Evolutionary conservation across 2,329 filamentous ascomycete species (phyloP).

Genomic region (Trematosphaeria pertusa): DNA sequence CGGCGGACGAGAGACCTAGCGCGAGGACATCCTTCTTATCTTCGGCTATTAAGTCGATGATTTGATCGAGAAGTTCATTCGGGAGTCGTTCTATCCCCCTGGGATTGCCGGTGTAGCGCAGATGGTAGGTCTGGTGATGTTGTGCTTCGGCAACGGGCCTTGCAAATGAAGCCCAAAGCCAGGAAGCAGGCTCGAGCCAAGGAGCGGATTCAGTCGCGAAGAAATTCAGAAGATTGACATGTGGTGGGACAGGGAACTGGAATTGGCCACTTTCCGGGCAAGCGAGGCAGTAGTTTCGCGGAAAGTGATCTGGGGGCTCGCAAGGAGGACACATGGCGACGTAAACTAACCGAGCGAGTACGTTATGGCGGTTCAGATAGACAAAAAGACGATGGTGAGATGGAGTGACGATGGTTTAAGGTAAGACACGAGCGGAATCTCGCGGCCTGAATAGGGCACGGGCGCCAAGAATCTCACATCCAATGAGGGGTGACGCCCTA

Average conservation of each 20-base stretch:
- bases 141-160: conserved; percentile 1
- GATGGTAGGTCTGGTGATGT: conserved; percentile 1
- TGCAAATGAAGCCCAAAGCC: conserved; percentile 10
- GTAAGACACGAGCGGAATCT: too few species aligned
- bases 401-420: too few species aligned
- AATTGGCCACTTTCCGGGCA: background rate
- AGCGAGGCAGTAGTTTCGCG: background rate
- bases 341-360: too few species aligned
- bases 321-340: too few species aligned
- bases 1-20: conserved; percentile 11
- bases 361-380: too few species aligned
- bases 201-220: conserved; percentile 1
- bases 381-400: too few species aligned
- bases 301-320: conserved; percentile 1
- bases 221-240: background rate
- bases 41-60: conserved; percentile 12
- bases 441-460: too few species aligned
- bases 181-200: conserved; percentile 7
- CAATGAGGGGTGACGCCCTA: too few species aligned
- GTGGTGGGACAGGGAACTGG: background rate
- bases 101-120: background rate
- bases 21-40: conserved; percentile 11
- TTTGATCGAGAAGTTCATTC: conserved; percentile 18
- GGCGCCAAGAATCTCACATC: too few species aligned
- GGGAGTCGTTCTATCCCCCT: conserved; percentile 15